phyloP scores from a whole-genome alignment of 2,329 filamentous ascomycete species.

The Aspergillus japonicus region DNA sequence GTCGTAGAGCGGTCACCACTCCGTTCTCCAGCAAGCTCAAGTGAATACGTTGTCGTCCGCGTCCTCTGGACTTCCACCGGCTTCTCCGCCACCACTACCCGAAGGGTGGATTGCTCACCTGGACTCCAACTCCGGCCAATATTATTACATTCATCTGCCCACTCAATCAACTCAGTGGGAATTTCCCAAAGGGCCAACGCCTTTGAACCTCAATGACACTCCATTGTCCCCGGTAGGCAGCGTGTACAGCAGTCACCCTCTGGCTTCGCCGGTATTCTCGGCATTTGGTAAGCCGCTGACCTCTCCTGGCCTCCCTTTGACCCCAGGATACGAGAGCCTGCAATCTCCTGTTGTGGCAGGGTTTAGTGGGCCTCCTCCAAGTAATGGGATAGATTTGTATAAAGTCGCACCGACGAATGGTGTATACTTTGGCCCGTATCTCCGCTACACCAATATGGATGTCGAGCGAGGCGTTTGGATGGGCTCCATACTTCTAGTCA shows the following conservation, averaged over 20 bases:
- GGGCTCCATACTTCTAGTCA: constrained; percentile 89
- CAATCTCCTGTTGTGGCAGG: constrained; percentile 74
- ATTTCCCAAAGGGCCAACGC: constrained; percentile 93
- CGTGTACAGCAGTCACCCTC: constrained; percentile 68
- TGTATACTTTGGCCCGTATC: constrained; percentile 95
- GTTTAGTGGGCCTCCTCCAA: constrained; percentile 84
- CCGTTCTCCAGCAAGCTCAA: constrained; percentile 26
- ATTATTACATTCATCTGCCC: constrained; percentile 97
- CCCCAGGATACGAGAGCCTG: constrained; percentile 81
- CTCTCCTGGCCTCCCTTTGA: constrained; percentile 79
- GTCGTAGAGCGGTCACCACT: constrained; percentile 10
- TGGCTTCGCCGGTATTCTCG: constrained; percentile 67
- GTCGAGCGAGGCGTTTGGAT: constrained; percentile 86
- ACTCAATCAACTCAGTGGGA: constrained; percentile 98
- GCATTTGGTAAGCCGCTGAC: constrained; percentile 58
- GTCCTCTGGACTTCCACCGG: constrained; percentile 57
- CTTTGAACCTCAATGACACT: constrained; percentile 75
- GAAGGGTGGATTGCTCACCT: constrained; percentile 98
- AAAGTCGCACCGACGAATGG: constrained; percentile 91
- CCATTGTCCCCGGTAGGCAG: constrained; percentile 81
- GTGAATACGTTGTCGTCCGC: constrained; percentile 37
- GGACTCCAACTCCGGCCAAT: constrained; percentile 92
- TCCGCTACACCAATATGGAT: constrained; percentile 97
- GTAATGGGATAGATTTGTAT: constrained; percentile 88
- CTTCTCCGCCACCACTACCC: constrained; percentile 86